Evolutionary conservation across 2,329 filamentous ascomycete genomes (phyloP).

Genomic region (Aspergillus tanneri): DNA sequence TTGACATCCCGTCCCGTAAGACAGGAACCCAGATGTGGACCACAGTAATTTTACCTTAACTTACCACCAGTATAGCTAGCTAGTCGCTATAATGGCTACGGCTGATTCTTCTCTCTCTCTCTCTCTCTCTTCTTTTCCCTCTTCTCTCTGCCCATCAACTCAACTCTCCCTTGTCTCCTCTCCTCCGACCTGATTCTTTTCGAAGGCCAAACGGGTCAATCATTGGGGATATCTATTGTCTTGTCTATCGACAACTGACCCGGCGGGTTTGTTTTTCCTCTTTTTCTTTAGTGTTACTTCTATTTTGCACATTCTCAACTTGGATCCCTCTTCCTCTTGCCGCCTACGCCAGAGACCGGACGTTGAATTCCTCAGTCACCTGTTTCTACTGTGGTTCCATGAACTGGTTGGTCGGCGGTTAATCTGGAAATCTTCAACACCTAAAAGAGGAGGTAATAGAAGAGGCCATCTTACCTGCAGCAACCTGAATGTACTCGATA

Average conservation of each 20-base stretch:
- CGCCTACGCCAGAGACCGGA: too few relatives aligned
- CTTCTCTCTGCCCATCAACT: constrained; percentile 1
- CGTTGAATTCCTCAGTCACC: too few relatives aligned
- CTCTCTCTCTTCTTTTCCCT: constrained; percentile 5
- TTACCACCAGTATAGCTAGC: constrained; percentile 1
- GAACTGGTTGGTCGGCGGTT: too few relatives aligned
- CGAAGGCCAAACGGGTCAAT: constrained; percentile 11
- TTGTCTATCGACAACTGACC: neutral
- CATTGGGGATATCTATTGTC: constrained; percentile 5
- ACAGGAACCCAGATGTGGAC: constrained; percentile 1
- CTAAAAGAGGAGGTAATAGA: too few relatives aligned
- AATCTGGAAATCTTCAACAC: too few relatives aligned
- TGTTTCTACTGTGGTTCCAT: too few relatives aligned
- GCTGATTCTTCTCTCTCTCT: constrained; percentile 8
- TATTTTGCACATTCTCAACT: neutral
- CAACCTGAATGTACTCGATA: too few relatives aligned
- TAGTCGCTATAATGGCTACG: constrained; percentile 10
- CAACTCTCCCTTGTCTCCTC: neutral
- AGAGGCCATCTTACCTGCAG: too few relatives aligned
- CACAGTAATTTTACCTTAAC: constrained; percentile 3
- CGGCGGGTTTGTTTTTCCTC: neutral
- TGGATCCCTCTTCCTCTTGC: neutral
- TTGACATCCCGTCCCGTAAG: constrained; percentile 3
- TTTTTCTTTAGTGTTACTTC: constrained; percentile 1
- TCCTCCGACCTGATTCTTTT: neutral